Conservation (phyloP, 345 rosid species). For the Aquilaria sinensis region DNA sequence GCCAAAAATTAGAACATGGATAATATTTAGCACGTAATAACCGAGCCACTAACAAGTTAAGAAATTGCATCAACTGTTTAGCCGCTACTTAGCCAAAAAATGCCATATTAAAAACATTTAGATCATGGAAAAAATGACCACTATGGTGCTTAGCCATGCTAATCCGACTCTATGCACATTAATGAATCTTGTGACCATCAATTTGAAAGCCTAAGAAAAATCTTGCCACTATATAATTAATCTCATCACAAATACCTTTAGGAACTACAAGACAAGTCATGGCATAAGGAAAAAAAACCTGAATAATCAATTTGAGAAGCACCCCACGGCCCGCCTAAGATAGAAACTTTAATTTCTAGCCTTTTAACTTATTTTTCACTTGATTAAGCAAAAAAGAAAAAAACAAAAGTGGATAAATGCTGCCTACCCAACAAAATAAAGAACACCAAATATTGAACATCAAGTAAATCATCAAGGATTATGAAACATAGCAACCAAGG, state of each 20-base stretch:
- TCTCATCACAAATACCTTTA: too few relatives aligned
- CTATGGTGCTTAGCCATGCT: not conserved
- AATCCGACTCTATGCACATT: not conserved
- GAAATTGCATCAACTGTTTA: not conserved
- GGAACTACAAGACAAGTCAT: not conserved
- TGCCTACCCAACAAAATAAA: not conserved
- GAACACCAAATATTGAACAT: not conserved
- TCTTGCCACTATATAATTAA: not conserved
- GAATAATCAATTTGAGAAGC: not conserved
- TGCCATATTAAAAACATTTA: conserved; percentile 16
- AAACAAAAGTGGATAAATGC: not conserved
- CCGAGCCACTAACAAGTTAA: too few relatives aligned
- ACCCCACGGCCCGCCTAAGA: not conserved
- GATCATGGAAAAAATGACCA: not conserved
- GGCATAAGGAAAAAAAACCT: not conserved
- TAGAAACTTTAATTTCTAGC: not conserved
- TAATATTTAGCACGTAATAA: too few relatives aligned
- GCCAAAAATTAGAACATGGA: too few relatives aligned
- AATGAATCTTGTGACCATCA: not conserved
- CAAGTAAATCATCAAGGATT: not conserved
- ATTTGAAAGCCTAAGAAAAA: not conserved
- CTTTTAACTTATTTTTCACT: not conserved
- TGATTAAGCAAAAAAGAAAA: not conserved
- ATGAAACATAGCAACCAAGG: too few relatives aligned
- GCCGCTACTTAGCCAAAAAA: conserved; percentile 20